Conservation (phyloP, 2,329 filamentous ascomycete species). For the Calonectria honghensis region DNA sequence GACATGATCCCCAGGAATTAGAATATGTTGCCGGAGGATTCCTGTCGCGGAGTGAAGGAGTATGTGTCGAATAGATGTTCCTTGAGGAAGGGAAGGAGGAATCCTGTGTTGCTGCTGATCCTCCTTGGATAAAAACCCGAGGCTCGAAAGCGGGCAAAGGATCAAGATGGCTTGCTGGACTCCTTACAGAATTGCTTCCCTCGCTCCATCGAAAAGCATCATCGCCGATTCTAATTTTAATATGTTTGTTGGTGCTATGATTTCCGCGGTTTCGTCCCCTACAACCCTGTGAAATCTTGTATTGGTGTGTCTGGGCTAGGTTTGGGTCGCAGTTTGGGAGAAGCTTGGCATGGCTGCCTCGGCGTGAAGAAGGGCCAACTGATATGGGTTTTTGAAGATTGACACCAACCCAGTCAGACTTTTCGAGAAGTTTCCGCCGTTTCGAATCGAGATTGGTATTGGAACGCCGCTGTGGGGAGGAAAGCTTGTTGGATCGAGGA, state of each 20-base stretch:
- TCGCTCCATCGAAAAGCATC: slow-evolving; percentile 57
- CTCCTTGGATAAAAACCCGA: slow-evolving; percentile 12
- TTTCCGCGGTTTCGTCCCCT: neutral
- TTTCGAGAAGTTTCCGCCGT: slow-evolving; percentile 53
- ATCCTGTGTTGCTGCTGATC: neutral
- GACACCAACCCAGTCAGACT: slow-evolving; percentile 58
- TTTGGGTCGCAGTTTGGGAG: neutral
- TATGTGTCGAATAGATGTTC: slow-evolving; percentile 6
- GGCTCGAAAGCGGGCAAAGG: slow-evolving; percentile 16
- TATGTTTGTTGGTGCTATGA: neutral
- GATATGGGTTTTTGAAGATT: slow-evolving; percentile 56
- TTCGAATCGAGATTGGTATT: slow-evolving; percentile 49
- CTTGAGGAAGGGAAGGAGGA: neutral
- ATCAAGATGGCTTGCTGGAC: slow-evolving; percentile 31
- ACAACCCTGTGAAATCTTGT: neutral
- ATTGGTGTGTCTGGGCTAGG: slow-evolving; percentile 1
- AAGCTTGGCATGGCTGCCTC: neutral
- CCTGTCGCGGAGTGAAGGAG: neutral
- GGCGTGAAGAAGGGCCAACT: slow-evolving; percentile 44
- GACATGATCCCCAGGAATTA: neutral
- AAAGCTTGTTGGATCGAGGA: slow-evolving; percentile 13
- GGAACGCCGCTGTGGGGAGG: neutral
- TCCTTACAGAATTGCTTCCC: slow-evolving; percentile 54
- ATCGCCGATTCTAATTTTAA: slow-evolving; percentile 56
- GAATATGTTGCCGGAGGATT: neutral